phyloP scores from a whole-genome alignment of 83 land plant genomes.

The Diphasiastrum complanatum region DNA sequence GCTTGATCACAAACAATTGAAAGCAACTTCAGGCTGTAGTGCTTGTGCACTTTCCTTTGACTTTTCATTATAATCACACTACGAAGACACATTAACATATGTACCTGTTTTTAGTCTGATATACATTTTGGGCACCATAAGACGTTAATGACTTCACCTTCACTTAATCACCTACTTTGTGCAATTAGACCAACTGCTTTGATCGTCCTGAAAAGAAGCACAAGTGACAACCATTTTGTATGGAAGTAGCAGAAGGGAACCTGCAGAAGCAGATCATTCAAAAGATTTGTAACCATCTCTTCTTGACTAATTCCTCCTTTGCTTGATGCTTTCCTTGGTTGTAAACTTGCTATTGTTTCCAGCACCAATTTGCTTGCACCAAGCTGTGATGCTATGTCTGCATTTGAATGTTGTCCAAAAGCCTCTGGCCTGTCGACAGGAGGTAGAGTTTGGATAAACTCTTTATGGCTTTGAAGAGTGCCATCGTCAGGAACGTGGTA shows the following conservation, averaged over 20 bases:
- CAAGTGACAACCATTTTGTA: no score
- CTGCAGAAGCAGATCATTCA: constrained; percentile 27
- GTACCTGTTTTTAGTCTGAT: no score
- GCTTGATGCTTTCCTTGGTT: constrained; percentile 13
- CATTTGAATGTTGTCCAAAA: constrained; percentile 37
- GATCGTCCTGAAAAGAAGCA: no score
- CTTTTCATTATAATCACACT: no score
- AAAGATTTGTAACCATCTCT: constrained; percentile 20
- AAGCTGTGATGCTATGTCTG: constrained; percentile 34
- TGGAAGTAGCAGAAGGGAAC: constrained; percentile 4
- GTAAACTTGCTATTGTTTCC: constrained; percentile 27
- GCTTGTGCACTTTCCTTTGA: no score
- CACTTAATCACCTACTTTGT: no score
- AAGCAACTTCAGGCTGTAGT: no score
- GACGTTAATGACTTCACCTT: not conserved
- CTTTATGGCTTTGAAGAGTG: constrained; percentile 28
- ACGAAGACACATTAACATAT: no score
- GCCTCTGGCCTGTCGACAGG: constrained; percentile 31
- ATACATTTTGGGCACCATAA: not conserved
- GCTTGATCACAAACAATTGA: no score
- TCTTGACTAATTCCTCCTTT: constrained; percentile 25
- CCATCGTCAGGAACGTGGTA: constrained; percentile 40
- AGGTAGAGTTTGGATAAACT: constrained; percentile 37
- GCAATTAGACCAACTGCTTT: no score
- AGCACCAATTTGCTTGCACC: constrained; percentile 24